A percentile compares a stretch with the other conserved stretches of the same genome.
These are phyloP conservation scores for Chlamydomonas sp. DNA, from an alignment of 139 green algal genomes.

Conservation along the genomic window DNA sequence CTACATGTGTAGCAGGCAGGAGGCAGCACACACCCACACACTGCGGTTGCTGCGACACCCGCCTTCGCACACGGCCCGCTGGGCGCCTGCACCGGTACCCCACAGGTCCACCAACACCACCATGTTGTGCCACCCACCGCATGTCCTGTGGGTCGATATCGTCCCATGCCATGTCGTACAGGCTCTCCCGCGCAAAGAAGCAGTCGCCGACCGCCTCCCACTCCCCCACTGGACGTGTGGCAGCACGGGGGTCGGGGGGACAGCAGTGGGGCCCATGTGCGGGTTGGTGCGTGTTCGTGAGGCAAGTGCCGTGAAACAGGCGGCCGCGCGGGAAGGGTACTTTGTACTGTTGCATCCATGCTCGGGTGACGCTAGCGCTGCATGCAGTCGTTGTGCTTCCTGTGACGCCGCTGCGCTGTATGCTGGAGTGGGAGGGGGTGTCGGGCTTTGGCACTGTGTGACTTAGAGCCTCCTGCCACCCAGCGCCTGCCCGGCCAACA, in stretches of 20 bases:
- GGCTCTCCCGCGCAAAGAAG: constrained; percentile 67
- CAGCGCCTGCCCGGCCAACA: neutral
- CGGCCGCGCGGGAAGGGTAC: too few species aligned
- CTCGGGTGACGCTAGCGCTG: too few species aligned
- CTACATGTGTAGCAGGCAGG: too few species aligned
- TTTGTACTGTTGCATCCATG: too few species aligned
- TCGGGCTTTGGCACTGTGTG: too few species aligned
- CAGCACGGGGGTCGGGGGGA: neutral
- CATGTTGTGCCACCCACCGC: constrained; percentile 42
- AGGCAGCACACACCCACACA: too few species aligned
- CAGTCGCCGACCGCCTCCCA: constrained; percentile 75
- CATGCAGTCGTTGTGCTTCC: too few species aligned
- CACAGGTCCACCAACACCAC: neutral
- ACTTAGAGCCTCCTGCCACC: too few species aligned
- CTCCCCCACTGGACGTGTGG: constrained; percentile 55
- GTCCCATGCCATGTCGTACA: constrained; percentile 79
- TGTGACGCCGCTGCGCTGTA: too few species aligned
- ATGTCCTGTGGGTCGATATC: constrained; percentile 65
- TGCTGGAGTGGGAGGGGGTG: too few species aligned
- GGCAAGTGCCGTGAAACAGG: neutral
- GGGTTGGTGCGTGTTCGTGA: neutral
- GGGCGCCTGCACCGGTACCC: neutral
- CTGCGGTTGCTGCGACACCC: too few species aligned
- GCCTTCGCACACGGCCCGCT: neutral
- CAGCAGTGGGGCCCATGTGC: neutral